Conservation (phyloP, 139 green algal species). For the Asterochloris erici region DNA sequence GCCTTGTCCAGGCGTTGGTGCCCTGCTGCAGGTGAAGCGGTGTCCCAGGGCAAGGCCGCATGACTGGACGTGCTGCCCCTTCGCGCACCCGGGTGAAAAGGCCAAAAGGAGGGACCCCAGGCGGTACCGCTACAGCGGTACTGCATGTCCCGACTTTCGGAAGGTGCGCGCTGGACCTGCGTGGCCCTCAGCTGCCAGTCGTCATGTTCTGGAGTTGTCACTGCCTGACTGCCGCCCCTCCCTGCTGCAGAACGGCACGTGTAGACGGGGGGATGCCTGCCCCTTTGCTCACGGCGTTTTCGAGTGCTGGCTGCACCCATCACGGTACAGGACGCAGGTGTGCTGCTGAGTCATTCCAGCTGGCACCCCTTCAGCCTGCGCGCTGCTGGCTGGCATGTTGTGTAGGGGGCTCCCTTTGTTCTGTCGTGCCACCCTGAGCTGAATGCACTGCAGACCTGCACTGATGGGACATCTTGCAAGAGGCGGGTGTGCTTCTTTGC, state of each 20-base stretch:
- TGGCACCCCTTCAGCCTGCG: neutral
- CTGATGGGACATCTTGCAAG: constrained; percentile 80
- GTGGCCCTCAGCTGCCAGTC: neutral
- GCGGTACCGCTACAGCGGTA: constrained; percentile 64
- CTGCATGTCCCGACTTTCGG: constrained; percentile 87
- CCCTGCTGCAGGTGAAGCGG: constrained; percentile 26
- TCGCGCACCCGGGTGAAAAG: constrained; percentile 76
- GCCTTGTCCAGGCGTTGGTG: neutral
- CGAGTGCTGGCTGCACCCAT: constrained; percentile 96
- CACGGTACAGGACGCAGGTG: constrained; percentile 84
- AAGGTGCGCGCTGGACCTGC: constrained; percentile 38
- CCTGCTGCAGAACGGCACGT: constrained; percentile 67
- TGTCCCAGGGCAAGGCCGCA: constrained; percentile 57
- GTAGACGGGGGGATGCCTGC: constrained; percentile 80
- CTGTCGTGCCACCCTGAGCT: neutral
- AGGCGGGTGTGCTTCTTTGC: constrained; percentile 98
- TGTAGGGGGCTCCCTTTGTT: no score
- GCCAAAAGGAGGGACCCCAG: constrained; percentile 70
- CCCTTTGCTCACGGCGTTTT: constrained; percentile 95
- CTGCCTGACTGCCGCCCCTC: neutral
- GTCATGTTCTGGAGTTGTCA: constrained; percentile 1
- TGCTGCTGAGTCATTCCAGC: neutral
- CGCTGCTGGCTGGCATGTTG: neutral
- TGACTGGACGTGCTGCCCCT: constrained; percentile 78
- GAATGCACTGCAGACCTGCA: constrained; percentile 81